These are phyloP conservation scores for Phytophthora rubi DNA, from an alignment of 352 stramenopile genomes.

Conservation along the genomic window DNA sequence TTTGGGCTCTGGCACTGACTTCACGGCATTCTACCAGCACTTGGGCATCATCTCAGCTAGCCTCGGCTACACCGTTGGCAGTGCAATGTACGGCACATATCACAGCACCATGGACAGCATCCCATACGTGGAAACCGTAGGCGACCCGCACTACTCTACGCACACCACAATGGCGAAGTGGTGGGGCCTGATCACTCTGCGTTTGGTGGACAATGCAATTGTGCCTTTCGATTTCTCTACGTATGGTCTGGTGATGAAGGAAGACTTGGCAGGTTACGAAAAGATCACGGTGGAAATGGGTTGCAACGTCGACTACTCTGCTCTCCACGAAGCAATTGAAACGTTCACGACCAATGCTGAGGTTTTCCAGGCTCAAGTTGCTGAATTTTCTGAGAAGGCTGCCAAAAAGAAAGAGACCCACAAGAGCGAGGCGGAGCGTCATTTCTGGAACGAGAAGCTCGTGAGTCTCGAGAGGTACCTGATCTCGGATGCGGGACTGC, in stretches of 20 bases:
- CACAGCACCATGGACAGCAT: constrained; percentile 90
- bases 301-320: constrained; percentile 37
- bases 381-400: constrained; percentile 21
- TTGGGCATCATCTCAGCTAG: constrained; percentile 81
- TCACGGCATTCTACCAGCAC: constrained; percentile 87
- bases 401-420: constrained; percentile 6
- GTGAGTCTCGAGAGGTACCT: constrained; percentile 44
- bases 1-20: constrained; percentile 73
- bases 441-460: constrained; percentile 39
- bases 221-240: constrained; percentile 78
- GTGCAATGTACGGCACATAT: constrained; percentile 69
- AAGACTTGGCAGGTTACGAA: constrained; percentile 45
- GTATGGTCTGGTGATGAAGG: constrained; percentile 67
- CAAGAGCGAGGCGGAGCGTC: constrained; percentile 16
- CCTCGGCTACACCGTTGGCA: constrained; percentile 34
- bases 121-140: constrained; percentile 60
- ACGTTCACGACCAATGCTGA: constrained; percentile 40
- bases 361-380: constrained; percentile 31
- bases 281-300: constrained; percentile 30
- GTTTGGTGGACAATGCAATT: constrained; percentile 55
- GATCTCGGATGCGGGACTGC: constrained; percentile 36
- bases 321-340: constrained; percentile 49
- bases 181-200: constrained; percentile 68
- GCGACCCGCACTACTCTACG: constrained; percentile 68
- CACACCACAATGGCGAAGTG: constrained; percentile 59